phyloP scores from a whole-genome alignment of 306 rosid species.

The Cercis canadensis region DNA sequence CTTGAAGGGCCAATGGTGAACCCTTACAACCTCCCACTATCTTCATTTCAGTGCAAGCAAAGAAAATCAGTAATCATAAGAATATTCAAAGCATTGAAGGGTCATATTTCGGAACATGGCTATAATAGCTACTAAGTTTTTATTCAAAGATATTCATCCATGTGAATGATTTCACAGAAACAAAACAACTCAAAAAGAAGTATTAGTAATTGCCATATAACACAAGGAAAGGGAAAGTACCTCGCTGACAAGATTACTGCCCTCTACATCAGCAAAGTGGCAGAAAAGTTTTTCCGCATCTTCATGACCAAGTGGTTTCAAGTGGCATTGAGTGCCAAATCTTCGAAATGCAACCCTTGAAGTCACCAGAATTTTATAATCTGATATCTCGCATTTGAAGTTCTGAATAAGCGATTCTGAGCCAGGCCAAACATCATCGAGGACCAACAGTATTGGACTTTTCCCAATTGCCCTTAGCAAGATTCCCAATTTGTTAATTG shows the following conservation, averaged over 20 bases:
- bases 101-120: no score
- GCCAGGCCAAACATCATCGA: constrained; percentile 73
- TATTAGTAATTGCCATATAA: neutral
- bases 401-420: constrained; percentile 56
- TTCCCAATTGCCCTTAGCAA: constrained; percentile 32
- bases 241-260: constrained; percentile 38
- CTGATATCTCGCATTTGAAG: constrained; percentile 37
- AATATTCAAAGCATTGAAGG: neutral
- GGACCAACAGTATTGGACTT: constrained; percentile 50
- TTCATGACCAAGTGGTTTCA: constrained; percentile 43
- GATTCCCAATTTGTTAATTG: constrained; percentile 26
- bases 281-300: constrained; percentile 58
- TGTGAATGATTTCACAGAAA: no score
- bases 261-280: constrained; percentile 44
- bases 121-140: no score
- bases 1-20: constrained; percentile 58
- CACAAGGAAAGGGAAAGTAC: constrained; percentile 38
- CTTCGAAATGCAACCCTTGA: constrained; percentile 52
- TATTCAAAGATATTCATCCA: no score
- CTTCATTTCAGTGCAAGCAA: constrained; percentile 45
- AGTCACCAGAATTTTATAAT: constrained; percentile 68
- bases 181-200: no score
- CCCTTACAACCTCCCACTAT: constrained; percentile 59
- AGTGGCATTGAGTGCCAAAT: constrained; percentile 26
- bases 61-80: neutral